Conservation (phyloP, 768 basidiomycete genomes). For the Tylopilus plumbeoviolaceoides region DNA sequence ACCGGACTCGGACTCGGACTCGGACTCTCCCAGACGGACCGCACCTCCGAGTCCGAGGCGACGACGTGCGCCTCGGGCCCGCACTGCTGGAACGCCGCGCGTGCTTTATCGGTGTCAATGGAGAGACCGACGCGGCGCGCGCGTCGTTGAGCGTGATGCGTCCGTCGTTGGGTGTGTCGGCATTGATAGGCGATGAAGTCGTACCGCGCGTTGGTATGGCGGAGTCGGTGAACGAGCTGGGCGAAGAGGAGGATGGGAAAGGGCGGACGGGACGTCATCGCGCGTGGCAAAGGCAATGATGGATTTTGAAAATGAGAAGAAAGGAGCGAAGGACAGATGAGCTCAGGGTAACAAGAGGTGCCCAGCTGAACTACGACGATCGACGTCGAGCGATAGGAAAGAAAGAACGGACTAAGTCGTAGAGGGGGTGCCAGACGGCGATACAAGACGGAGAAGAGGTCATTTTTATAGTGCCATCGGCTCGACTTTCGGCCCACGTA, state of each 20-base stretch:
- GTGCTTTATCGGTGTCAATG: conserved; percentile 41
- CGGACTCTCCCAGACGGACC: not conserved
- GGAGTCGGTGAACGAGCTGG: conserved; percentile 40
- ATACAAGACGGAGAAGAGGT: not conserved
- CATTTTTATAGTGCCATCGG: conserved; percentile 18
- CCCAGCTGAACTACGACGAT: too few relatives aligned
- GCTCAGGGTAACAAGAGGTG: not conserved
- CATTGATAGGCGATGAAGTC: conserved; percentile 34
- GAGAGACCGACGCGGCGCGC: conserved; percentile 42
- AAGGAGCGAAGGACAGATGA: not conserved
- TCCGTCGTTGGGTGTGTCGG: conserved; percentile 35
- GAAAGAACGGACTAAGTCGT: not conserved
- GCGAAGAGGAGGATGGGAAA: conserved; percentile 23
- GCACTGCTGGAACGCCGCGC: conserved; percentile 24
- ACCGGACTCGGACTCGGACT: not conserved
- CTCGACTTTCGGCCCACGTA: conserved; percentile 1
- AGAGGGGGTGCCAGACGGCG: conserved; percentile 16
- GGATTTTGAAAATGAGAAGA: not conserved
- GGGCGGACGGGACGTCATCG: conserved; percentile 14
- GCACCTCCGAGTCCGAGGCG: conserved; percentile 34
- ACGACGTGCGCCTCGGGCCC: conserved; percentile 30
- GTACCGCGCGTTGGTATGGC: conserved; percentile 42
- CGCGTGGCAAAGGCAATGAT: too few relatives aligned
- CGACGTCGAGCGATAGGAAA: not conserved
- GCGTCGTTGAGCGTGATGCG: conserved; percentile 46